A percentile compares a stretch with the other conserved stretches of the same genome.
phyloP scores from a whole-genome alignment of 2,329 filamentous ascomycete genomes.

The Cladosporium sp. region DNA sequence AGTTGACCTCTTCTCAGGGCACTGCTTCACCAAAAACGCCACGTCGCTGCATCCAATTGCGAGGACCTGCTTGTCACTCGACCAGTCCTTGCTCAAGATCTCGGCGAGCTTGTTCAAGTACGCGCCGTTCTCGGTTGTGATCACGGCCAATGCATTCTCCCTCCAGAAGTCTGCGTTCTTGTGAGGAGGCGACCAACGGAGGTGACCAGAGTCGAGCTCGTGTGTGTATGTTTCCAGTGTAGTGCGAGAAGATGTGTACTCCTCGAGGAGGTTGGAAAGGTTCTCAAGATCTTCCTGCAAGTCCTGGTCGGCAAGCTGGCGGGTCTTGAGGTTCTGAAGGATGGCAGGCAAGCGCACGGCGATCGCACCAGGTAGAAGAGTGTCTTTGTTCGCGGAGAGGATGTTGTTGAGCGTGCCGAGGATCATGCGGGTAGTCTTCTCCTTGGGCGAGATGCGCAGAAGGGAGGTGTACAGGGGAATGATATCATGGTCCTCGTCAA shows the following conservation, averaged over 20 bases:
- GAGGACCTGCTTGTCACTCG: slow-evolving; percentile 81
- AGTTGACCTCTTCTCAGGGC: slow-evolving; percentile 77
- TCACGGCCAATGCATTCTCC: slow-evolving; percentile 83
- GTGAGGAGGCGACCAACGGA: slow-evolving; percentile 92
- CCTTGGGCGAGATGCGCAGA: slow-evolving; percentile 88
- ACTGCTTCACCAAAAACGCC: slow-evolving; percentile 83
- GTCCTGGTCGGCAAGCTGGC: slow-evolving; percentile 55
- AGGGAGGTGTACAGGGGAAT: slow-evolving; percentile 90
- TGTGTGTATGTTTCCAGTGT: slow-evolving; percentile 72
- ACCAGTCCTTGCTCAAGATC: slow-evolving; percentile 79
- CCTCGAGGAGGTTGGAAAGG: slow-evolving; percentile 69
- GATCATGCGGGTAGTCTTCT: slow-evolving; percentile 92
- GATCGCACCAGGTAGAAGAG: slow-evolving; percentile 77
- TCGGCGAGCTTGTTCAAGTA: slow-evolving; percentile 80
- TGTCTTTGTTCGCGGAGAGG: slow-evolving; percentile 69
- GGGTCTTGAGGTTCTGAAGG: slow-evolving; percentile 58
- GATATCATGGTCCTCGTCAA: slow-evolving; percentile 92
- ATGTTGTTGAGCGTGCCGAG: slow-evolving; percentile 89
- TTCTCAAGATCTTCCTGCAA: slow-evolving; percentile 53
- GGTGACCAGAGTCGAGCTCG: slow-evolving; percentile 81
- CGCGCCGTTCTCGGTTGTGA: slow-evolving; percentile 79
- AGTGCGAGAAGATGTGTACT: slow-evolving; percentile 73
- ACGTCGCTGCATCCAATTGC: slow-evolving; percentile 94
- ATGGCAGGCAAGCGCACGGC: slow-evolving; percentile 76
- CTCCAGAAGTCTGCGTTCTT: slow-evolving; percentile 85